Evolutionary conservation across 495 filamentous ascomycete species (phyloP), one percentile per base, ranked within the genome.

Genomic region (Ramalina intermedia): DNA sequence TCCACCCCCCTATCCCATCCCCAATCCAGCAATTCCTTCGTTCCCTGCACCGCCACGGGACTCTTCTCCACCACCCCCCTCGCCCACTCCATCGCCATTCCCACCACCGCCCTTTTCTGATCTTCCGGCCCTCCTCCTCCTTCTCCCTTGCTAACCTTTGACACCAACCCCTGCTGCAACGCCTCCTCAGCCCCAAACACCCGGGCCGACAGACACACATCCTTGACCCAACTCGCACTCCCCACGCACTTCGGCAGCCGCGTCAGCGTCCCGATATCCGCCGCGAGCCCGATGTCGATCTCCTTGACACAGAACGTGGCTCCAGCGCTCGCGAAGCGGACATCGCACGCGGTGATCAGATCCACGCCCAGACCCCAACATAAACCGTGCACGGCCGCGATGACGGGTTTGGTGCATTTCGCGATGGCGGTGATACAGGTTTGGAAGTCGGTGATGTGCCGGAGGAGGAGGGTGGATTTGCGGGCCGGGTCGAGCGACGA

Each of bases 261-360:
- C 18, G 73, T 78, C 37, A 98, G 66, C 1, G 88, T 95, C 14
- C 91, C 91, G 42, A 96, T 80, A 63, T 98, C 91, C 14, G 91
- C 91, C 12, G 91, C 91, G 24, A 98, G 63, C 1, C 91, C 91
- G 35, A 96, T 93, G 60, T 96, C 91, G 13, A 95, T 87, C 67
- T 96, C 93, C 60, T 95, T 95, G 20, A 96, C 87, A 0, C 79
- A 69, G 55, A 96, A 85, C 21, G 67, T 69, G 1, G 79, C 71
- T 43, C 80, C 72, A 13, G 65, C 58, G 0, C 79, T 69, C 55
- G 77, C 84, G 49, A 96, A 66, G 12, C 91, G 79, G 46, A 98
- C 73, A 59, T 96, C 91, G 42, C 81, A 76, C 44, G 82, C 80
- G 38, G 77, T 76, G 42, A 79, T 69, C 40, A 98, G 71, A 60